A percentile compares a stretch with the other conserved stretches of the same genome.
phyloP scores from a whole-genome alignment of 345 rosid genomes.

The Eucalyptus cloeziana region DNA sequence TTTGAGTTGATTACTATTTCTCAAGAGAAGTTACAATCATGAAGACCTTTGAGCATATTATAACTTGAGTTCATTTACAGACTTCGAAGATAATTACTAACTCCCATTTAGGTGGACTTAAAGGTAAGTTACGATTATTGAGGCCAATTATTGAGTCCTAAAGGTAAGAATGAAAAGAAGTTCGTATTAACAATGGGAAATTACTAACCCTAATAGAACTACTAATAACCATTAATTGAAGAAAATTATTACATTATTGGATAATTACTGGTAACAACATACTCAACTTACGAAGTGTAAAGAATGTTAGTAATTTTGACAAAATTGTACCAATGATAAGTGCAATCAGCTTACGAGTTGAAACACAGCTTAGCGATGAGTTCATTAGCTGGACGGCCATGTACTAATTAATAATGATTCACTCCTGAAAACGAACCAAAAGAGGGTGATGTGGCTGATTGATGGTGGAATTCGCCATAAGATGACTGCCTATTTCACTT shows the following conservation, averaged over 20 bases:
- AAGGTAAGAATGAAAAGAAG: not conserved
- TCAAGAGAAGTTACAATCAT: not conserved
- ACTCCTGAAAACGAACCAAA: too few species aligned
- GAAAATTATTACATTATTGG: not conserved
- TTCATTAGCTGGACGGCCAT: too few species aligned
- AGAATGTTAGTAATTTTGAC: not conserved
- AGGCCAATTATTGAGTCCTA: not conserved
- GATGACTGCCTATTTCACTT: too few species aligned
- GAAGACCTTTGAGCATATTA: not conserved
- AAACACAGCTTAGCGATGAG: too few species aligned
- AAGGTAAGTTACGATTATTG: not conserved
- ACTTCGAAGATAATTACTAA: too few species aligned
- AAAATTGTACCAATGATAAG: not conserved
- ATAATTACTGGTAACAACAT: not conserved
- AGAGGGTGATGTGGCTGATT: too few species aligned
- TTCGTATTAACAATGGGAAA: not conserved
- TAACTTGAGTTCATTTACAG: not conserved
- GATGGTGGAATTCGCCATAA: too few species aligned
- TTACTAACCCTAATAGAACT: not conserved
- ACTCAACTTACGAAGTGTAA: not conserved
- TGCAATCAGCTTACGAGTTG: not conserved
- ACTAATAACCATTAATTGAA: not conserved
- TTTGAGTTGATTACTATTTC: too few species aligned
- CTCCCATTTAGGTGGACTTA: not conserved
- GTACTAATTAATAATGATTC: too few species aligned